These are phyloP conservation scores for Papiliotrema terrestris DNA, from an alignment of 1,284 basidiomycete species.

Conservation along the genomic window DNA sequence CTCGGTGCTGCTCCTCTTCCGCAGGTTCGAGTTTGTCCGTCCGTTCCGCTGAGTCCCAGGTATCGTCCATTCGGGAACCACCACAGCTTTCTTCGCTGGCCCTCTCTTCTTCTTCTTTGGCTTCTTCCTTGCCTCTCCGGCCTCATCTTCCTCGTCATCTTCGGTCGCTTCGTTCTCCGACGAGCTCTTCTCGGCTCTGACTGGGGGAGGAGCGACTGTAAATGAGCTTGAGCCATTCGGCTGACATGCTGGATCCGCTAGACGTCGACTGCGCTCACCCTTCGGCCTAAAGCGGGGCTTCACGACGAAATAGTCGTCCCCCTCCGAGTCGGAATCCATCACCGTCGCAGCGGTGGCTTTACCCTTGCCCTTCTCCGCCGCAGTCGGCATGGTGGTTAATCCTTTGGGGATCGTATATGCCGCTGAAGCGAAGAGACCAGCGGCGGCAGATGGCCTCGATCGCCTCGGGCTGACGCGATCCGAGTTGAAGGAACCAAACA, in stretches of 20 bases:
- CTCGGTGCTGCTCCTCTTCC: slow-evolving; percentile 15
- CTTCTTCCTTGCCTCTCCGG: slow-evolving; percentile 12
- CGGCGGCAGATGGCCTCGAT: no score
- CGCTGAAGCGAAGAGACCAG: no score
- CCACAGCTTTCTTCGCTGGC: not conserved
- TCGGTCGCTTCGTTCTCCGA: not conserved
- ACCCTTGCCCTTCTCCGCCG: not conserved
- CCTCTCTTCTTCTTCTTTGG: slow-evolving; percentile 6
- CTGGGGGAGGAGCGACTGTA: not conserved
- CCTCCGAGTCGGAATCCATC: not conserved
- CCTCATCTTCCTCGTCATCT: slow-evolving; percentile 12
- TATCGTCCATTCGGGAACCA: slow-evolving; percentile 21
- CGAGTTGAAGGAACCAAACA: not conserved
- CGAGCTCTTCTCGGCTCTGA: not conserved
- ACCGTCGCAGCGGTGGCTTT: not conserved
- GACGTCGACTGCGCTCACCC: not conserved
- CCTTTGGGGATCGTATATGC: not conserved
- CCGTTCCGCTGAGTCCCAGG: not conserved
- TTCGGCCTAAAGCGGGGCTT: not conserved
- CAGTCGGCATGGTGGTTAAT: not conserved
- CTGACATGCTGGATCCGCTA: no score
- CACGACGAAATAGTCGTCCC: not conserved
- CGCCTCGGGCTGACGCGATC: not conserved
- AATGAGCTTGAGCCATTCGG: no score
- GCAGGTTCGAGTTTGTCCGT: slow-evolving; percentile 3